Evolutionary conservation across 192 early-diverging fungal genomes (phyloP).

Genomic region (Coemansia sp.): DNA sequence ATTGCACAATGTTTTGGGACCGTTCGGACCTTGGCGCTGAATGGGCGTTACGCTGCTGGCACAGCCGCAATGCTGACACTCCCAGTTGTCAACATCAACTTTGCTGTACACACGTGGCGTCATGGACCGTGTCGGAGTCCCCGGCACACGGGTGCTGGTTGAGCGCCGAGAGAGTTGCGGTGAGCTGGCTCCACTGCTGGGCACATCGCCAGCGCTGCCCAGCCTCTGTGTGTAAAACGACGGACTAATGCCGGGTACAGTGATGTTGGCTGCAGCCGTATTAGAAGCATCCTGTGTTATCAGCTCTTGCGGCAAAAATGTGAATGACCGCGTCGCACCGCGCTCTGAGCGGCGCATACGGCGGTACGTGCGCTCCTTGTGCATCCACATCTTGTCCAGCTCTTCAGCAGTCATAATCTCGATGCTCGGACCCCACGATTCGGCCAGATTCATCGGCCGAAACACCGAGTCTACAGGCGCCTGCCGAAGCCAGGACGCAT

Average conservation of each 20-base stretch:
- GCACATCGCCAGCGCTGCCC: slow-evolving; percentile 22
- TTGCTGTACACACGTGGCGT: slow-evolving; percentile 45
- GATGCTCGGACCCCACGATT: slow-evolving; percentile 51
- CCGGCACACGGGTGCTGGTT: slow-evolving; percentile 21
- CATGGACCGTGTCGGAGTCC: slow-evolving; percentile 40
- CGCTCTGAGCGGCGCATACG: slow-evolving; percentile 53
- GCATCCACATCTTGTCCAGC: slow-evolving; percentile 53
- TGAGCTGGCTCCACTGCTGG: slow-evolving; percentile 45
- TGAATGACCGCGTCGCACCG: slow-evolving; percentile 40
- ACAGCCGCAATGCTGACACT: slow-evolving; percentile 54
- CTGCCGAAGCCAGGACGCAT: slow-evolving; percentile 51
- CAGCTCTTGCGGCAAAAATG: slow-evolving; percentile 50
- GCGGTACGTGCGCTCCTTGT: slow-evolving; percentile 52
- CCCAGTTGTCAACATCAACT: slow-evolving; percentile 45
- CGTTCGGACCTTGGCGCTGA: slow-evolving; percentile 60
- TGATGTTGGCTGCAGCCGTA: slow-evolving; percentile 13
- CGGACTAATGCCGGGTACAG: slow-evolving; percentile 40
- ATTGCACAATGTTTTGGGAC: slow-evolving; percentile 65
- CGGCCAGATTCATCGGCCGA: slow-evolving; percentile 42
- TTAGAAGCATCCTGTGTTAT: slow-evolving; percentile 26
- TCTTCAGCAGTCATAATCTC: slow-evolving; percentile 54
- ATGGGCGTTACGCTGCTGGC: slow-evolving; percentile 48
- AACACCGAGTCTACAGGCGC: slow-evolving; percentile 45
- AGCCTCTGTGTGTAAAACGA: slow-evolving; percentile 43
- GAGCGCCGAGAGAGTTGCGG: slow-evolving; percentile 31